Base-by-base conservation (phyloP, 768 basidiomycete species). In the Myochromella boudieri region DNA sequence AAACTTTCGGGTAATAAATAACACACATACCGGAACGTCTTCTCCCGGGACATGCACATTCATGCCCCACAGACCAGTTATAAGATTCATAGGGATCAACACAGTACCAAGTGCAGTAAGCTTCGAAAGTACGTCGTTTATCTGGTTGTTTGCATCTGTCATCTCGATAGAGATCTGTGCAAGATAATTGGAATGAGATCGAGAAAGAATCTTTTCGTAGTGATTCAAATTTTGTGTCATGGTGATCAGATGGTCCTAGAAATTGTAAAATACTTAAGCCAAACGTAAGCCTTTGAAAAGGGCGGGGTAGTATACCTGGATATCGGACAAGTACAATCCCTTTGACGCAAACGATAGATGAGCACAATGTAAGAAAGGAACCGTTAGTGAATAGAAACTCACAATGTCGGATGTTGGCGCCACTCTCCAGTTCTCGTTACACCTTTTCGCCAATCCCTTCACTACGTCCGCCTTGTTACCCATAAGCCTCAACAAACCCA, bases 211-310 rank as follows among this genome's bases (percentile, higher is more conserved):
- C 76, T 98, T 99, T 65, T 99, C 97, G 74, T 98, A 99, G 68
- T 98, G 97, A 64, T 98, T 99, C 76, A 99, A 64, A 63, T 95
- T 98, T 69, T 99, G 97, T 2, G 97, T 99, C 94, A 98, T 98
- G 17, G 97, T 99, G 68, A 98, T 98, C 66, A 99, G 69, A 70
- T 99, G 97, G 66, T 99, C 97, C 78, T 72, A n/a, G 25, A 10
- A 11, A 11, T 44, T 37, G 12, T 26, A 17, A 37, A 22, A 28
- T 14, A 29, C 12, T 32, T 37, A 9, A 44, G 25, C 24, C 11
- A 12, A 46, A 15, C 14, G 24, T 15, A 28, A n/a, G n/a, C 12
- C 38, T 22, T 11, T 9, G 9, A 24, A 5, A 22, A 3, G 14
- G 29, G n/a, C n/a, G n/a, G n/a, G n/a, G n/a, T n/a, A 6, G 17